A percentile compares a stretch with the other conserved stretches of the same genome.
Evolutionary conservation across 2,329 filamentous ascomycete genomes (phyloP).

Genomic region (Lasiodiplodia gonubiensis): DNA sequence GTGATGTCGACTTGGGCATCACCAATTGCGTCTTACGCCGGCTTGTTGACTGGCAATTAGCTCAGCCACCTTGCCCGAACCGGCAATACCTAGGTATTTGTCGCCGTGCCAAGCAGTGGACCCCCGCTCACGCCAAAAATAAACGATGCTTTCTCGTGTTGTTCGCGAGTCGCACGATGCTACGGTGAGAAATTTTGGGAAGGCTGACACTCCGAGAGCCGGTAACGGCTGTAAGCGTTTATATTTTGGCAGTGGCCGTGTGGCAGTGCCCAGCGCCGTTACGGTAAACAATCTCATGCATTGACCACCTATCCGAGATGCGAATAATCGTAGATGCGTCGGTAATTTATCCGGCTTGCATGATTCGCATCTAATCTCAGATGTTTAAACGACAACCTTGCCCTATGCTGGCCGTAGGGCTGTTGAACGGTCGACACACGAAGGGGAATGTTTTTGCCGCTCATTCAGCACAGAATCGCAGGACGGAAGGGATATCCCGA

Average conservation of each 20-base stretch:
- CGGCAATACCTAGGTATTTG: neutral
- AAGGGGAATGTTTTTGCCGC: no score
- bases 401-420: no score
- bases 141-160: neutral
- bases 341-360: neutral
- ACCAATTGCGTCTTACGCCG: neutral
- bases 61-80: neutral
- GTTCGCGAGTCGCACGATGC: neutral
- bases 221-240: neutral
- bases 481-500: neutral
- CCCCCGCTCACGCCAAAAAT: neutral
- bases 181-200: neutral
- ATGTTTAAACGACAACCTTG: neutral
- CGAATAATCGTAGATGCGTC: neutral
- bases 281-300: neutral
- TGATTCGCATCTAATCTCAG: neutral
- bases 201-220: neutral
- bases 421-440: no score
- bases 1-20: neutral
- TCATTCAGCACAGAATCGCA: neutral
- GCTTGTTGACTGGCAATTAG: neutral
- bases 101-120: neutral
- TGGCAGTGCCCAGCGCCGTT: neutral
- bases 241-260: neutral
- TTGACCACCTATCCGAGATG: neutral